Base-by-base conservation (phyloP, 176 grass and related monocot genomes). In the Alloteropsis semialata region DNA sequence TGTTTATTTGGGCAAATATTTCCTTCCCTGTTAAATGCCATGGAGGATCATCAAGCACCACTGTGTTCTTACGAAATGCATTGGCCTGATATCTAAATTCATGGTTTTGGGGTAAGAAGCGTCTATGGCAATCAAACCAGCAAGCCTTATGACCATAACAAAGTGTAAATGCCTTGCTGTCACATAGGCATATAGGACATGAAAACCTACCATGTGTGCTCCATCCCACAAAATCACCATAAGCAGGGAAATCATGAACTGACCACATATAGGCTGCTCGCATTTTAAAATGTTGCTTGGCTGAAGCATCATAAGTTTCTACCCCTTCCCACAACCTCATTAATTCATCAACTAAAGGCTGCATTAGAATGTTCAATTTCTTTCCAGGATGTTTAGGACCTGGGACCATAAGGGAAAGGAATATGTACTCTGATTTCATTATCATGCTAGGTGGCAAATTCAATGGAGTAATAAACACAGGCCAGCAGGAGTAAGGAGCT, bases 41-140 rank as follows among this genome's bases (percentile, higher is more conserved):
- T 17, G 53, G 74, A 4, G 74, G 21, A 1, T 29, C 53, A 15
- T 76, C 53, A 27, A 42, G 13, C 2, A 76, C 21, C n/a, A 28
- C 0, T 76, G 33, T 76, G 4, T 76, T 57, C 54, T 83, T 74
- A 18, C 53, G 12, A 49, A 83, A 83, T 24, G 44, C 25, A 49
- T 74, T 82, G 7, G 18, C 48, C 24, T 74, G 45, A 1, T 12
- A 12, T 61, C 68, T 76, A 2, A 76, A 60, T 18, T 16, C 11
- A 76, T 42, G 74, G 13, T 76, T 37, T 11, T 0, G 8, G 29
- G 74, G 74, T 43, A 65, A 17, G 22, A 51, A 75, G 48, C 7
- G 1, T 19, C 70, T 65, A 65, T 65, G 61, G 6, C 61, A 36
- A 19, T 65, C 32, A 37, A 65, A 65, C 30, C 61, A 65, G 5